Evolutionary conservation across 148 eudicot species (phyloP).

Genomic region (Hydrangea macrophylla): DNA sequence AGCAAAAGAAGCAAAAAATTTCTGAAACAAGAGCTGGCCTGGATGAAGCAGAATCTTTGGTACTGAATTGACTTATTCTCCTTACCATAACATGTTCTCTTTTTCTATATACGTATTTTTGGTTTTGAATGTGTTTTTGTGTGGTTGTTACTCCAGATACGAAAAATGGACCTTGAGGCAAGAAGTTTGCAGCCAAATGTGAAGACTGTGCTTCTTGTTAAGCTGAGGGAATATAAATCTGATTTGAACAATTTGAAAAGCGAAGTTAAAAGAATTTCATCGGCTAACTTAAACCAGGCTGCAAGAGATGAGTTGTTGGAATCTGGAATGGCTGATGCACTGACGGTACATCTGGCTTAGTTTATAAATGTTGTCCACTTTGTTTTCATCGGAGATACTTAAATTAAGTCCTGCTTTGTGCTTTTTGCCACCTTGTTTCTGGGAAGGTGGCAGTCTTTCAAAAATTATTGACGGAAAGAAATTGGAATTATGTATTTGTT

Average conservation of each 20-base stretch:
- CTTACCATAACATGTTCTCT: background rate
- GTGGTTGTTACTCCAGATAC: constrained; percentile 33
- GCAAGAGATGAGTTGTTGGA: constrained; percentile 58
- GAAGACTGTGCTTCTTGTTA: constrained; percentile 57
- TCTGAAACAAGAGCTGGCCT: constrained; percentile 44
- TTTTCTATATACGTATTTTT: constrained; percentile 9
- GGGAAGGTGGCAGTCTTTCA: background rate
- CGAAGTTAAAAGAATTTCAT: constrained; percentile 46
- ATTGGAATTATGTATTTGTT: too few species aligned
- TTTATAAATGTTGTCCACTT: background rate
- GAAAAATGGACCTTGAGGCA: constrained; percentile 68
- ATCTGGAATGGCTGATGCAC: constrained; percentile 57
- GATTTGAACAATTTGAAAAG: constrained; percentile 62
- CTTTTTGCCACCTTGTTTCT: background rate
- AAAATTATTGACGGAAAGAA: background rate
- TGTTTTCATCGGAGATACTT: background rate
- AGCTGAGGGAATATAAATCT: constrained; percentile 58
- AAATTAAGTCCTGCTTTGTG: background rate
- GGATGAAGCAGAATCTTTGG: constrained; percentile 57
- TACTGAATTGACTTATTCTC: constrained; percentile 16
- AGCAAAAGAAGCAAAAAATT: constrained; percentile 55
- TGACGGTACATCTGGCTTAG: constrained; percentile 28
- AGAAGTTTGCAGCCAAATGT: constrained; percentile 57
- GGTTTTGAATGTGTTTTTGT: background rate
- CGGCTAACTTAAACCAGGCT: constrained; percentile 40